Conservation (phyloP, 768 basidiomycete genomes). For the Trametes elegans region DNA sequence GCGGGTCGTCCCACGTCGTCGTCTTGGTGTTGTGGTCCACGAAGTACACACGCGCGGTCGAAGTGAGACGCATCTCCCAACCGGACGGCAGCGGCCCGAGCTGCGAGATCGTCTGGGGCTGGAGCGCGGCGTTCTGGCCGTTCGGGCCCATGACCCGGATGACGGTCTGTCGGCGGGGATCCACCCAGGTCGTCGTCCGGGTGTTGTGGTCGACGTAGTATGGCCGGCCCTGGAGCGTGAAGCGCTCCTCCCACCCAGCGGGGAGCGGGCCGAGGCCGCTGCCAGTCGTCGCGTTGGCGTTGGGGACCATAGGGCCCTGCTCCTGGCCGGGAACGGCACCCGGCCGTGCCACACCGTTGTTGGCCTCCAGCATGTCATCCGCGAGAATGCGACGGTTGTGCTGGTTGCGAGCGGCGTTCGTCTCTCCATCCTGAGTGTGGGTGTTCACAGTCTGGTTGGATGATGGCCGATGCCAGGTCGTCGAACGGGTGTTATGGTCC, state of each 20-base stretch:
- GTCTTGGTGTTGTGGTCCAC: conserved; percentile 99
- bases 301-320: conserved; percentile 38
- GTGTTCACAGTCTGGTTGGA: conserved; percentile 72
- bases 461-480: conserved; percentile 96
- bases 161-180: conserved; percentile 94
- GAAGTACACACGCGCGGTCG: conserved; percentile 97
- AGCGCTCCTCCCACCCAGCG: conserved; percentile 98
- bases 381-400: conserved; percentile 81
- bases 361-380: conserved; percentile 81
- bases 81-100: conserved; percentile 96
- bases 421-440: conserved; percentile 69
- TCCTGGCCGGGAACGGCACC: conserved; percentile 30
- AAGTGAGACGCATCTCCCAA: conserved; percentile 99
- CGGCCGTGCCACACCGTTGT: conserved; percentile 33
- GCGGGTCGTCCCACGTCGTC: conserved; percentile 99
- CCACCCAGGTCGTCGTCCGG: conserved; percentile 99
- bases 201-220: conserved; percentile 99
- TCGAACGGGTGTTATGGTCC: conserved; percentile 96
- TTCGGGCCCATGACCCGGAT: conserved; percentile 95
- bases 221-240: conserved; percentile 96
- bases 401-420: conserved; percentile 82
- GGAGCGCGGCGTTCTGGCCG: conserved; percentile 82
- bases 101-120: conserved; percentile 95
- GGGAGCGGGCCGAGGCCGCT: conserved; percentile 81
- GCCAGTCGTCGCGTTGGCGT: conserved; percentile 61